Evolutionary conservation across 192 early-diverging fungal species (phyloP).

Genomic region (Rhizophagus clarus): DNA sequence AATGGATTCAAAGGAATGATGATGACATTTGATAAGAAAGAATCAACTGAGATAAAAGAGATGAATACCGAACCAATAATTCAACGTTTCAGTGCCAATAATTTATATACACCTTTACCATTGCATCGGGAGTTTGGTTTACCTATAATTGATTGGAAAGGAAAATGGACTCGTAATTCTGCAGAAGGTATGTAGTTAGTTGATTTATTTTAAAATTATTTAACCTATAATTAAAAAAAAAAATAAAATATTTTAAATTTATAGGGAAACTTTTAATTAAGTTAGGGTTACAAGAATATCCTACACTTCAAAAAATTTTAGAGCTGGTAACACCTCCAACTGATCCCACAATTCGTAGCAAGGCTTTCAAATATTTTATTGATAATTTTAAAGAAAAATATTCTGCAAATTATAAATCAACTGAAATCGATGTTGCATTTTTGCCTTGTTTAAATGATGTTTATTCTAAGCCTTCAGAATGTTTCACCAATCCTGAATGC

Average conservation of each 20-base stretch:
- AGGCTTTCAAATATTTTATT: slow-evolving; percentile 71
- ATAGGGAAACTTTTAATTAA: slow-evolving; percentile 47
- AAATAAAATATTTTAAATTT: not conserved
- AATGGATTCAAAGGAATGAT: too few relatives aligned
- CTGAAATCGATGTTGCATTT: slow-evolving; percentile 54
- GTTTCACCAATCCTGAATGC: slow-evolving; percentile 62
- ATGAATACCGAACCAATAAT: not conserved
- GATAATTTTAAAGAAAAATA: slow-evolving; percentile 69
- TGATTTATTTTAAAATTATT: too few relatives aligned
- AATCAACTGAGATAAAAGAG: too few relatives aligned
- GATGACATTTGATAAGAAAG: not conserved
- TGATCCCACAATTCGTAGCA: slow-evolving; percentile 39
- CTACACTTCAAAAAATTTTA: slow-evolving; percentile 45
- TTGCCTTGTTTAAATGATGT: slow-evolving; percentile 52
- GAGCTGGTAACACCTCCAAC: slow-evolving; percentile 40
- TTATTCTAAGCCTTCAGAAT: slow-evolving; percentile 61
- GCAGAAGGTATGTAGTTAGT: slow-evolving; percentile 31
- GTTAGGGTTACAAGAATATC: slow-evolving; percentile 52
- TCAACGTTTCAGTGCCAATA: slow-evolving; percentile 55
- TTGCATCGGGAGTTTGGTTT: slow-evolving; percentile 58
- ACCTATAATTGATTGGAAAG: slow-evolving; percentile 71
- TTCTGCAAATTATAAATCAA: slow-evolving; percentile 45
- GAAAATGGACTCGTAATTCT: slow-evolving; percentile 42
- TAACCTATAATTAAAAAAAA: too few relatives aligned
- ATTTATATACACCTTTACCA: slow-evolving; percentile 71